phyloP scores from a whole-genome alignment of 805 yeast species.

The Saturnispora diversa region DNA sequence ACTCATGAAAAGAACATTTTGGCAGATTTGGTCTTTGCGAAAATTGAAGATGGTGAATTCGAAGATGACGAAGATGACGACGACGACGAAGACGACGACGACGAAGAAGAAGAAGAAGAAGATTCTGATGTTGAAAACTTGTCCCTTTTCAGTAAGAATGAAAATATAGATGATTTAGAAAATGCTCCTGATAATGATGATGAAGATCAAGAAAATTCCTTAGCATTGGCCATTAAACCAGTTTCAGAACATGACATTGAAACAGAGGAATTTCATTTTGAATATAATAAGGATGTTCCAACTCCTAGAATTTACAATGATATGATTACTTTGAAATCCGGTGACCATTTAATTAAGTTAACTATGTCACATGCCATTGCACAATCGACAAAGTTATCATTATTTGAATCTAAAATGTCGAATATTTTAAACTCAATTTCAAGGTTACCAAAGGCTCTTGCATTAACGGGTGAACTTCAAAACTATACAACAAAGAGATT shows the following conservation, averaged over 20 bases:
- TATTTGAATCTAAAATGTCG: conserved; percentile 89
- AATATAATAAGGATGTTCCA: conserved; percentile 42
- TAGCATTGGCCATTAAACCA: conserved; percentile 57
- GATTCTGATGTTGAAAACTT: conserved; percentile 9
- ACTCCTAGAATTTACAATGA: conserved; percentile 79
- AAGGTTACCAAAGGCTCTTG: conserved; percentile 82
- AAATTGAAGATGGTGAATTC: conserved; percentile 34
- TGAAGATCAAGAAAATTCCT: conserved; percentile 13
- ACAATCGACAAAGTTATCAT: conserved; percentile 83
- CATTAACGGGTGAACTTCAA: conserved; percentile 83
- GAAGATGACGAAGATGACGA: conserved; percentile 34
- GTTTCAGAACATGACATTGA: conserved; percentile 85
- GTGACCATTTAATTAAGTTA: conserved; percentile 86
- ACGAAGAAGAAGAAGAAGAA: conserved; percentile 29
- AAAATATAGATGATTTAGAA: not conserved
- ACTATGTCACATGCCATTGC: conserved; percentile 96
- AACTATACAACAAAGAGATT: conserved; percentile 71
- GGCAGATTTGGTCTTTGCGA: conserved; percentile 81
- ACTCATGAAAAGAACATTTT: conserved; percentile 86
- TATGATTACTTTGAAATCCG: conserved; percentile 82
- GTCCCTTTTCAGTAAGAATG: conserved; percentile 5
- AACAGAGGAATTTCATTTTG: conserved; percentile 78
- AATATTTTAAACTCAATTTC: conserved; percentile 75
- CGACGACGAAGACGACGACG: conserved; percentile 31
- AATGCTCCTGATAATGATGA: conserved; percentile 8